Evolutionary conservation across 371 early-diverging fungal species (phyloP).

Genomic region (Mortierella sp.): DNA sequence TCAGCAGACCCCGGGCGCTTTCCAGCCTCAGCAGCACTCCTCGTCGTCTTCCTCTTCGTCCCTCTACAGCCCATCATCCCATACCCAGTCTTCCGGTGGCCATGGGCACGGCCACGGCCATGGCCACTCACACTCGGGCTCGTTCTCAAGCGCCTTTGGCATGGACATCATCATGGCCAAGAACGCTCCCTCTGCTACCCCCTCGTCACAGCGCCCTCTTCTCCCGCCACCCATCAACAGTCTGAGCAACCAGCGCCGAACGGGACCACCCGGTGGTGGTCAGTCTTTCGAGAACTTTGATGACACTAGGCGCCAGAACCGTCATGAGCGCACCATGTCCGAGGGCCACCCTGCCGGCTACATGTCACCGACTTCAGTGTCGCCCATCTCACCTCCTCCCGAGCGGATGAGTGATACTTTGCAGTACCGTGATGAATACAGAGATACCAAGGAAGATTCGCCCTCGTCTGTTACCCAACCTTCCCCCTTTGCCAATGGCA

Average conservation of each 20-base stretch:
- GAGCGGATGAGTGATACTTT: constrained; percentile 38
- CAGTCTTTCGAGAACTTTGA: constrained; percentile 32
- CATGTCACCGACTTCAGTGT: constrained; percentile 43
- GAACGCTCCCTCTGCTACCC: neutral
- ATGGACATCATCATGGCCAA: constrained; percentile 55
- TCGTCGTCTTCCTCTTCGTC: constrained; percentile 23
- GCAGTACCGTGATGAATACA: constrained; percentile 40
- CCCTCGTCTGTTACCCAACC: constrained; percentile 33
- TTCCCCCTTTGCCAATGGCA: constrained; percentile 34
- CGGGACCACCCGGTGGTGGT: constrained; percentile 12
- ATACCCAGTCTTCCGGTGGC: neutral
- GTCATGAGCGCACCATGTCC: constrained; percentile 53
- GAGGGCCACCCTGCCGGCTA: constrained; percentile 47
- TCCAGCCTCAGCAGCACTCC: constrained; percentile 34
- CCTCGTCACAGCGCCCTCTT: constrained; percentile 22
- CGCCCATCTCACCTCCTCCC: constrained; percentile 43
- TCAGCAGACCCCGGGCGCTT: constrained; percentile 42
- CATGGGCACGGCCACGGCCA: constrained; percentile 9
- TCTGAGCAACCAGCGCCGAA: constrained; percentile 20
- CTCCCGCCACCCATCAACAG: constrained; percentile 52
- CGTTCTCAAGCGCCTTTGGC: constrained; percentile 32
- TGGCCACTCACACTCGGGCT: constrained; percentile 28
- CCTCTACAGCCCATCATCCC: constrained; percentile 14
- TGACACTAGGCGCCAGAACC: constrained; percentile 29
- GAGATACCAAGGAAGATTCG: constrained; percentile 34